Conservation (phyloP, 2,329 filamentous ascomycete species). For the Trichoderma koningiopsis region DNA sequence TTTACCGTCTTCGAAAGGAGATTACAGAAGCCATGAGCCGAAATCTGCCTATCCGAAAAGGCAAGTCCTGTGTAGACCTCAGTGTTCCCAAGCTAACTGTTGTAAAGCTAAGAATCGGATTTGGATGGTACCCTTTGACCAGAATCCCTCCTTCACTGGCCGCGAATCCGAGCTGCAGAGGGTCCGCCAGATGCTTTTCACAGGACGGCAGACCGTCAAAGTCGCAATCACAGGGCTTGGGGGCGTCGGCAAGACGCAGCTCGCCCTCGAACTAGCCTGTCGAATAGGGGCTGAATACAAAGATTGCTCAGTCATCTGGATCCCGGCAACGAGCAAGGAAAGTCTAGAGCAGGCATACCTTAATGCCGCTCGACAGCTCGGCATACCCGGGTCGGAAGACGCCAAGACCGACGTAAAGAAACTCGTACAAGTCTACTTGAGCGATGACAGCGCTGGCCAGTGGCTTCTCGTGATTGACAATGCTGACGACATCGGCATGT, state of each 20-base stretch:
- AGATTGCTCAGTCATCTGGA: too few species aligned
- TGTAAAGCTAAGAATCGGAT: neutral
- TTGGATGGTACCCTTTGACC: neutral
- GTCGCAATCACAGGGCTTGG: conserved; percentile 31
- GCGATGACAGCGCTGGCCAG: neutral
- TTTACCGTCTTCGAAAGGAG: conserved; percentile 33
- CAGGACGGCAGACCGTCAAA: conserved; percentile 22
- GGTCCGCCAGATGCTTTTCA: neutral
- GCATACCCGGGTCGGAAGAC: too few species aligned
- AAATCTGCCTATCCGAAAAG: too few species aligned
- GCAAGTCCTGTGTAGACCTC: too few species aligned
- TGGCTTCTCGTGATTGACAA: conserved; percentile 18
- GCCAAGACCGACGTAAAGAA: too few species aligned
- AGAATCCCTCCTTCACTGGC: neutral
- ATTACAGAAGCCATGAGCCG: conserved; percentile 28
- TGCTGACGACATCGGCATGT: conserved; percentile 4
- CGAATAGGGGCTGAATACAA: conserved; percentile 34
- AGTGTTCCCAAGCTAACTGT: too few species aligned
- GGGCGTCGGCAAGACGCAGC: conserved; percentile 40
- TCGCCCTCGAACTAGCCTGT: conserved; percentile 40
- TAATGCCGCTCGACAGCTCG: too few species aligned
- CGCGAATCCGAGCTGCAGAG: neutral
- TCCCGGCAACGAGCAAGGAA: too few species aligned
- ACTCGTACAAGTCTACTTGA: conserved; percentile 39
- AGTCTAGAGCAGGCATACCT: too few species aligned